Base-by-base conservation (phyloP, 352 stramenopile genomes). In the Globisporangium rhizosaccharum region DNA sequence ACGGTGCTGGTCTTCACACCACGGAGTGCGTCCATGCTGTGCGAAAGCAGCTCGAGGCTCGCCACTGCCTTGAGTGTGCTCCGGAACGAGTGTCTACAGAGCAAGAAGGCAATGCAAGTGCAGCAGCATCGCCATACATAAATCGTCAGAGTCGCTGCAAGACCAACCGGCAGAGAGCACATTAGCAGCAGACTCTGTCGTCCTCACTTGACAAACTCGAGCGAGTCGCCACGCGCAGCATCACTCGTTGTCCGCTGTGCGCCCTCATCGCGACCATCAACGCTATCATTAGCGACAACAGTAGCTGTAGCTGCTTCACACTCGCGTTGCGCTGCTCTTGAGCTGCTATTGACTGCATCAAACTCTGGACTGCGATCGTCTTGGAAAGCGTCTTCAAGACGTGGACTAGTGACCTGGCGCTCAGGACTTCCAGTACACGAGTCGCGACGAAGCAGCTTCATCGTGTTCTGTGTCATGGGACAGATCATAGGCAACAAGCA, bases 141-240 rank as follows among this genome's bases (percentile, higher is more conserved):
- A 25, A 3, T 26, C 6, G 44, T 47, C 41, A 23, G 41, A 47
- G 41, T 14, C 7, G 14, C 41, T 20, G 18, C 15, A 20, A n/a
- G 7, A 45, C 11, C 28, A 33, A 45, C 11, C 28, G 2, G 28
- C 28, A 33, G 6, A 33, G 28, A 33, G 3, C 14, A 14, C 15
- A 20, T 5, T 18, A 55, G 33, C 10, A 3, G 28, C 10, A 18
- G 14, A 37, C 25, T 3, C 28, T 45, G 18, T 48, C 3, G 10
- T 44, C 15, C 67, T 1, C 54, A 82, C 73, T 52, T 55, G 47
- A 72, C 62, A 65, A 69, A 58, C 61, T 74, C 56, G 11, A 80
- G 51, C 33, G 65, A 55, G 39, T 73, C 56, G 1, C 61, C 12
- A 15, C n/a, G 26, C 28, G 47, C 53, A 2, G 47, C 46, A 42